Base-by-base conservation (phyloP, 192 early-diverging fungal genomes). In the Linnemannia zychae region DNA sequence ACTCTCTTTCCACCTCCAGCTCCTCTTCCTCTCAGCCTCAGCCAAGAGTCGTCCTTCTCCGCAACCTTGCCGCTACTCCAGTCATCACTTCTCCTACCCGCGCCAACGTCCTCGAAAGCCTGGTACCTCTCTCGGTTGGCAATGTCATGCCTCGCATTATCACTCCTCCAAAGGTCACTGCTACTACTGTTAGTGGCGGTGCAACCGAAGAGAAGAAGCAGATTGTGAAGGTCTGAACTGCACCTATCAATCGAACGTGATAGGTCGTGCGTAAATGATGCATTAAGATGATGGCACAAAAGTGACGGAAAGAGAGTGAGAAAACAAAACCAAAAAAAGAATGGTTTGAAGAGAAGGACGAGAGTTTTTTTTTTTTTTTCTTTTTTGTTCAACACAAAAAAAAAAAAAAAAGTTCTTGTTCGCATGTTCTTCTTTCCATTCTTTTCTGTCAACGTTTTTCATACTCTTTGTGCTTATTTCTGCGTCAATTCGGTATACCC, bases 21-120 rank as follows among this genome's bases (percentile, higher is more conserved):
- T 31, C 28, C 13, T 28, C 57, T 3, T 12, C 28, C n/a, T 28
- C 53, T 28, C 24, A 24, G n/a, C 69, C 50, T 38, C 65, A 48
- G 50, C 66, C 67, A 66, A 63, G 37, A n/a, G 50, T 71, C 24
- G 44, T 24, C 28, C 11, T 79, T 12, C 71, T 79, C 46, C 77
- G 77, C 24, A 79, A 79, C 60, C 31, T 79, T 34, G 81, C 81
- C 49, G 57, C 60, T 38, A 49, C 73, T n/a, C 63, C 33, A 12
- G 44, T 52, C 28, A 1, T 65, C 11, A 31, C 74, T 18, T 57
- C 37, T 9, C 50, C 68, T 0, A 72, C 67, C n/a, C 72, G 74
- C 18, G 52, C 66, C n/a, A 70, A 72, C 1, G 70, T 70, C 22
- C 52, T 79, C 5, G 77, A 79, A 7, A 66, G 70, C 12, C 46